Evolutionary conservation across 306 rosid species (phyloP).

Genomic region (Inga laurina): DNA sequence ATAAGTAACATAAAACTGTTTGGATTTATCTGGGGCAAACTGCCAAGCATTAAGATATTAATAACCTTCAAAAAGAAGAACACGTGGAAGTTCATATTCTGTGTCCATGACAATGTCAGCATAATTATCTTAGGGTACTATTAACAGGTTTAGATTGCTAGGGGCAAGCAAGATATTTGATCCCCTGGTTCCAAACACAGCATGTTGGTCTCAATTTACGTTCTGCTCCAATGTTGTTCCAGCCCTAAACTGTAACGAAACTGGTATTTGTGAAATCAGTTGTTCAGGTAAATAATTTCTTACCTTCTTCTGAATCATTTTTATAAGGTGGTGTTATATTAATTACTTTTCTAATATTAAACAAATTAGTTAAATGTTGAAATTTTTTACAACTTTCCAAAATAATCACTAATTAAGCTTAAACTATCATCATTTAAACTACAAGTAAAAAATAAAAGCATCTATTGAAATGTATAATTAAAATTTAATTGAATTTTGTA

Average conservation of each 20-base stretch:
- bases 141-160: not conserved
- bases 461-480: too few relatives aligned
- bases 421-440: too few relatives aligned
- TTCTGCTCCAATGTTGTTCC: not conserved
- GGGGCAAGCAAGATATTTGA: not conserved
- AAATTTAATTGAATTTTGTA: too few relatives aligned
- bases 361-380: too few relatives aligned
- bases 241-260: not conserved
- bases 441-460: too few relatives aligned
- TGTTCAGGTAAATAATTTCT: not conserved
- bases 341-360: too few relatives aligned
- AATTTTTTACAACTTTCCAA: too few relatives aligned
- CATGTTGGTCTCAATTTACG: not conserved
- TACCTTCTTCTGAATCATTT: not conserved
- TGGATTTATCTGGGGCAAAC: not conserved
- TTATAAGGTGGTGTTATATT: too few relatives aligned
- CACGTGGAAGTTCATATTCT: slow-evolving; percentile 10
- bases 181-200: not conserved
- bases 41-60: not conserved
- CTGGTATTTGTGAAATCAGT: not conserved
- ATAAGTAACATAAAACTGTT: slow-evolving; percentile 9
- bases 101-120: not conserved
- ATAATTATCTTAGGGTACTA: not conserved
- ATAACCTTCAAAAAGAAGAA: not conserved
- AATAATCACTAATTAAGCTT: too few relatives aligned